These are phyloP conservation scores for Noccaea caerulescens DNA, from an alignment of 345 rosid species.

Conservation along the genomic window DNA sequence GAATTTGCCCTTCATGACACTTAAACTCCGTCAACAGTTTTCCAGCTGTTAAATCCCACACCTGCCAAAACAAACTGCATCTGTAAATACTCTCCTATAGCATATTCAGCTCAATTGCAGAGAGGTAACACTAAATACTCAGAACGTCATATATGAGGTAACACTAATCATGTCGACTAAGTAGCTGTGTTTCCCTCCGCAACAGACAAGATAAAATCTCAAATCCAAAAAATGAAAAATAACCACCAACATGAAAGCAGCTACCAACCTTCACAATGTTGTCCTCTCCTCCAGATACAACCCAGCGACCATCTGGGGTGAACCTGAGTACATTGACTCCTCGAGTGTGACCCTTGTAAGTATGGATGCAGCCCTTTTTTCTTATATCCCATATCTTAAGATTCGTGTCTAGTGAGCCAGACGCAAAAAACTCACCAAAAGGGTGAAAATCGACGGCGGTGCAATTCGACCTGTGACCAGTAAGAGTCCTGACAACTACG, in stretches of 20 bases:
- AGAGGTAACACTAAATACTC: constrained; percentile 4
- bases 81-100: constrained; percentile 7
- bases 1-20: constrained; percentile 90
- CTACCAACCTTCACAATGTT: constrained; percentile 80
- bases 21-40: constrained; percentile 91
- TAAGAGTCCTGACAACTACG: constrained; percentile 90
- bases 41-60: constrained; percentile 99
- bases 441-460: constrained; percentile 97
- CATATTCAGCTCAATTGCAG: constrained; percentile 9
- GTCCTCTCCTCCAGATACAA: constrained; percentile 99
- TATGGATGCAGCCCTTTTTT: constrained; percentile 95
- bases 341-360: constrained; percentile 98
- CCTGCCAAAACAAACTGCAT: constrained; percentile 50
- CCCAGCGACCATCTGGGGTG: constrained; percentile 99
- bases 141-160: not conserved
- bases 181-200: constrained; percentile 2
- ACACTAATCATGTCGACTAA: not conserved
- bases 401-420: constrained; percentile 96
- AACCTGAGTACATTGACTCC: constrained; percentile 96
- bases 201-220: constrained; percentile 16
- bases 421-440: constrained; percentile 98
- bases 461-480: constrained; percentile 98
- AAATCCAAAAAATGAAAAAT: constrained; percentile 16
- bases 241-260: constrained; percentile 10
- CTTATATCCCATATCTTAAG: constrained; percentile 99